phyloP scores from a whole-genome alignment of 2,329 filamentous ascomycete genomes.

The Diaporthe velutina region DNA sequence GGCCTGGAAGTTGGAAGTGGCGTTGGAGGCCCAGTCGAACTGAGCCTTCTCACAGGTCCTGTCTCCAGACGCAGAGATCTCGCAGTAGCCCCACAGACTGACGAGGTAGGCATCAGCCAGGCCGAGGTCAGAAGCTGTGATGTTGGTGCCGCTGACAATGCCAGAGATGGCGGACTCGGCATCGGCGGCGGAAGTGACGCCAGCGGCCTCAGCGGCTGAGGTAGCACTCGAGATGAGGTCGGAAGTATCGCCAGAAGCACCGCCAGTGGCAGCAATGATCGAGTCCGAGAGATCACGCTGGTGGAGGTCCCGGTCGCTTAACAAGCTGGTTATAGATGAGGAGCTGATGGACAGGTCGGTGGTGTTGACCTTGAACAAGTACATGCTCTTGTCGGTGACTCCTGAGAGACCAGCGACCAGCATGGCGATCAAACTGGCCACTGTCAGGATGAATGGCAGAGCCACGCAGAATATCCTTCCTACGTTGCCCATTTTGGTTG shows the following conservation, averaged over 20 bases:
- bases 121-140: slow-evolving; percentile 69
- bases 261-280: slow-evolving; percentile 45
- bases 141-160: slow-evolving; percentile 52
- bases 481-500: slow-evolving; percentile 62
- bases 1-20: slow-evolving; percentile 72
- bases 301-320: slow-evolving; percentile 41
- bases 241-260: slow-evolving; percentile 10
- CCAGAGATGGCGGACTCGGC: slow-evolving; percentile 3
- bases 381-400: slow-evolving; percentile 67
- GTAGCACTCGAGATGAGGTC: slow-evolving; percentile 27
- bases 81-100: slow-evolving; percentile 90
- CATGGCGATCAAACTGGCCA: slow-evolving; percentile 80
- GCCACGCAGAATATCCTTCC: slow-evolving; percentile 89
- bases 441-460: slow-evolving; percentile 84
- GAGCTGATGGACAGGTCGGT: slow-evolving; percentile 69
- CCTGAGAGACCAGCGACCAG: slow-evolving; percentile 69
- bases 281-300: slow-evolving; percentile 41
- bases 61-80: slow-evolving; percentile 66
- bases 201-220: slow-evolving; percentile 26
- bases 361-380: slow-evolving; percentile 73
- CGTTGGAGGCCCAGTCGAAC: slow-evolving; percentile 82
- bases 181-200: slow-evolving; percentile 7
- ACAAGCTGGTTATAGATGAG: slow-evolving; percentile 51
- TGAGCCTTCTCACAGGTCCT: slow-evolving; percentile 78
- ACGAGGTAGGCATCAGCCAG: slow-evolving; percentile 85